Evolutionary conservation across 805 yeast species (phyloP).

Genomic region (Pichia insulana): DNA sequence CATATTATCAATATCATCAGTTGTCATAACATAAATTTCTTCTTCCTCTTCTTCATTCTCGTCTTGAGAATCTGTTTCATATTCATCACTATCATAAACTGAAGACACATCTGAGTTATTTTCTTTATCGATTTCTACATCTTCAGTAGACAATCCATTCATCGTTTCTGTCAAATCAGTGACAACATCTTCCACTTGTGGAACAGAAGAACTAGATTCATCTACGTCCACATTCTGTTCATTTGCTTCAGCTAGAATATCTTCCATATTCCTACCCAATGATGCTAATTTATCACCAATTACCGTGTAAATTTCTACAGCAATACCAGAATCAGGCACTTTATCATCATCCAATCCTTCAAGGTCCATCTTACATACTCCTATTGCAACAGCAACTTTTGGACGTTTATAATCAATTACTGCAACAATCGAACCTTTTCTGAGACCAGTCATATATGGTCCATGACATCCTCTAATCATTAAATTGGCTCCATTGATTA

Average conservation of each 20-base stretch:
- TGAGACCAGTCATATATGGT: slow-evolving; percentile 44
- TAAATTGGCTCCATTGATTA: slow-evolving; percentile 73
- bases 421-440: slow-evolving; percentile 57
- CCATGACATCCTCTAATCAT: slow-evolving; percentile 67
- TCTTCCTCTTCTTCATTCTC: slow-evolving; percentile 15
- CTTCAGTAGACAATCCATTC: not conserved
- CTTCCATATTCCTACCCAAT: slow-evolving; percentile 31
- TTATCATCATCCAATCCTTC: slow-evolving; percentile 35
- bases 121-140: slow-evolving; percentile 1
- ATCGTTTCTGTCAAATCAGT: not conserved
- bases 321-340: slow-evolving; percentile 64
- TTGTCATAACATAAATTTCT: slow-evolving; percentile 32
- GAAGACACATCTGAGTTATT: not conserved
- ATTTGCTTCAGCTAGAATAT: slow-evolving; percentile 1
- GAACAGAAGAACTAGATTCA: slow-evolving; percentile 1
- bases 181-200: not conserved
- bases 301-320: slow-evolving; percentile 63
- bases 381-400: slow-evolving; percentile 61
- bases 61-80: slow-evolving; percentile 5
- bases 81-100: not conserved
- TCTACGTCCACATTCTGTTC: not conserved
- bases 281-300: slow-evolving; percentile 56
- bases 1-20: slow-evolving; percentile 66
- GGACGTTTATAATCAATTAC: slow-evolving; percentile 57
- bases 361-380: slow-evolving; percentile 46